Base-by-base conservation (phyloP, 1,139 yeast genomes). In the Hyphopichia fennica region DNA sequence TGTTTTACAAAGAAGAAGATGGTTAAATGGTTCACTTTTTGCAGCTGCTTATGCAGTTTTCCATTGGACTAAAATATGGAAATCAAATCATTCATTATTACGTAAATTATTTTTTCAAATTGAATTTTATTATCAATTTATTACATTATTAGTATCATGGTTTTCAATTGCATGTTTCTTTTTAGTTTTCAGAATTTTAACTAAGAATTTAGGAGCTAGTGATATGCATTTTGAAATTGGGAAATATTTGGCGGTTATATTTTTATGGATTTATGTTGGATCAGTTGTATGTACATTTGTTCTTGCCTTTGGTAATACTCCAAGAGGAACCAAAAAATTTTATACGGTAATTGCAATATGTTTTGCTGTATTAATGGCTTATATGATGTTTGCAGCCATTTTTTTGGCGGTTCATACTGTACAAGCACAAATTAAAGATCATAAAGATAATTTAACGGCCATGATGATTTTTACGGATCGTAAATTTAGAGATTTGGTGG, bases 21-120 rank as follows among this genome's bases (percentile, higher is more conserved):
- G 95, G 95, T 73, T 87, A 45, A 87, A 87, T 60, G 95, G 95
- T 19, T 84, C 95, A 3, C 81, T 87, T 57, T 87, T 87, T 62
- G 95, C 95, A 1, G 91, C 91, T 2, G 72, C 85, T 37, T 87
- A 87, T 58, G 80, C 93, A 1, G 77, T 84, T 39, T 78, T 81
- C 51, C 93, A 86, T 57, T 81, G 84, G 72, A 80, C 82, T 44
- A 73, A 79, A 44, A 77, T 87, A 39, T 87, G 91, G 90, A 65
- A 75, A 38, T 79, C 89, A 1, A 69, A 79, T 41, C 95, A 87
- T 60, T 75, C 85, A 3, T 58, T 86, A 34, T 47, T 72, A 7
- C 70, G 95, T 37, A 84, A 84, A 55, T 53, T 85, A 38, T 67
- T 81, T 52, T 67, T 87, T 39, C 89, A 84, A 53, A 51, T 86